Evolutionary conservation across 768 basidiomycete genomes (phyloP), one percentile per base, ranked within the genome.

Genomic region (Boletus reticuloceps): DNA sequence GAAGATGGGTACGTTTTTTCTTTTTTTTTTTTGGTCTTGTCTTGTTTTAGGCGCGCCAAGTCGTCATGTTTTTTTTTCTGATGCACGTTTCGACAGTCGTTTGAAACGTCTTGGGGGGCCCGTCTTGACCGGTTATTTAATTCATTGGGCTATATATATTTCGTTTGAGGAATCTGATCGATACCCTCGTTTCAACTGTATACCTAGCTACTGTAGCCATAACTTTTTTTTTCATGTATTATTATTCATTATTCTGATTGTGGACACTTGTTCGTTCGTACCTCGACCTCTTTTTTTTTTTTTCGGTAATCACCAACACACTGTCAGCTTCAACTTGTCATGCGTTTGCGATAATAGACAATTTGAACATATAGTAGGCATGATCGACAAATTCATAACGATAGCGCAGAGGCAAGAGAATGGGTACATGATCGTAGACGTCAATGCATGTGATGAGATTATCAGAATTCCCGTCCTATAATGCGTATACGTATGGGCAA

Each of bases 1-100:
- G 83, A 79, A 79, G 58, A 86, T 95, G 45, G 76, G 92, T 93
- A 68, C 65, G n/a, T n/a, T n/a, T n/a, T n/a, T n/a, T n/a, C n/a
- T n/a, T n/a, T n/a, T n/a, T n/a, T n/a, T n/a, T n/a, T n/a, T n/a
- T n/a, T n/a, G n/a, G n/a, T n/a, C n/a, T n/a, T n/a, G n/a, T n/a
- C n/a, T n/a, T n/a, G n/a, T n/a, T n/a, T n/a, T n/a, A n/a, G n/a
- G n/a, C n/a, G n/a, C n/a, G n/a, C 32, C 27, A 9, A 27, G 17
- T 41, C 58, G 41, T 19, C 16, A 13, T 27, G 3, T 25, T 22
- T 22, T 22, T 22, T 22, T 51, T 40, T 20, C 45, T 56, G 51
- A 56, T 47, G 3, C 37, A 29, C n/a, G 54, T 54, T 43, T 47
- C 9, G 44, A 22, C 55, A 79, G 75, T 73, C 52, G 74, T 81